A percentile compares a stretch with the other conserved stretches of the same genome.
Evolutionary conservation across 2,329 filamentous ascomycete genomes (phyloP).

Genomic region (Rhynchosporium secalis): DNA sequence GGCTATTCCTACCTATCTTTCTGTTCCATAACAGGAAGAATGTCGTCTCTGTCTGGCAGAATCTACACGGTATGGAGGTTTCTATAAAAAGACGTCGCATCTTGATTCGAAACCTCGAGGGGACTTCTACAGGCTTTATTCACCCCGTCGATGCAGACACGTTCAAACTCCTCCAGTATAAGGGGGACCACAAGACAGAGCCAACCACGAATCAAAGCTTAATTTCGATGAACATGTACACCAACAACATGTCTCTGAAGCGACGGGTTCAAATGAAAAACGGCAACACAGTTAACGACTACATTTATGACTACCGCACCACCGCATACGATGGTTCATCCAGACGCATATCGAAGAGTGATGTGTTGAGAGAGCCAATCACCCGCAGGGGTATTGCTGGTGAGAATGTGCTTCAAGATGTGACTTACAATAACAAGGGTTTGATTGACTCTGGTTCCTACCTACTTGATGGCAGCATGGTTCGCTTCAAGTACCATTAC

Average conservation of each 20-base stretch:
- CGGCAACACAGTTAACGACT: conserved; percentile 47
- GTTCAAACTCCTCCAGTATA: conserved; percentile 26
- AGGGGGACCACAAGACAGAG: conserved; percentile 41
- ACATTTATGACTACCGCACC: conserved; percentile 48
- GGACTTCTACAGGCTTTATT: conserved; percentile 50
- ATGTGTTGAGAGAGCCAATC: conserved; percentile 37
- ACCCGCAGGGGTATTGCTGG: conserved; percentile 50
- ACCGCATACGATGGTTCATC: conserved; percentile 35
- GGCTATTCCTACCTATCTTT: conserved; percentile 47
- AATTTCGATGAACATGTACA: conserved; percentile 49
- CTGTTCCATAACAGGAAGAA: conserved; percentile 38
- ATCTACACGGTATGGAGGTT: conserved; percentile 51
- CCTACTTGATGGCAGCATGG: conserved; percentile 51
- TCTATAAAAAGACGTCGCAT: conserved; percentile 48
- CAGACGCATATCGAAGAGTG: conserved; percentile 28
- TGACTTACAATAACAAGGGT: conserved; percentile 47
- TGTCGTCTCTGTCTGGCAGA: conserved; percentile 48
- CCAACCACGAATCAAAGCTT: conserved; percentile 45
- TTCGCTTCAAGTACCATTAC: conserved; percentile 55
- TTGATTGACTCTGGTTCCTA: conserved; percentile 54
- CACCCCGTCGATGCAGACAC: conserved; percentile 16
- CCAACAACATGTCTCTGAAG: conserved; percentile 47
- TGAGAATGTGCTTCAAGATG: conserved; percentile 32
- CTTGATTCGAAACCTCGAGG: conserved; percentile 48
- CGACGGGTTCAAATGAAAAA: conserved; percentile 33